Evolutionary conservation across 1,139 yeast genomes (phyloP).

Genomic region (Candida neerlandica): DNA sequence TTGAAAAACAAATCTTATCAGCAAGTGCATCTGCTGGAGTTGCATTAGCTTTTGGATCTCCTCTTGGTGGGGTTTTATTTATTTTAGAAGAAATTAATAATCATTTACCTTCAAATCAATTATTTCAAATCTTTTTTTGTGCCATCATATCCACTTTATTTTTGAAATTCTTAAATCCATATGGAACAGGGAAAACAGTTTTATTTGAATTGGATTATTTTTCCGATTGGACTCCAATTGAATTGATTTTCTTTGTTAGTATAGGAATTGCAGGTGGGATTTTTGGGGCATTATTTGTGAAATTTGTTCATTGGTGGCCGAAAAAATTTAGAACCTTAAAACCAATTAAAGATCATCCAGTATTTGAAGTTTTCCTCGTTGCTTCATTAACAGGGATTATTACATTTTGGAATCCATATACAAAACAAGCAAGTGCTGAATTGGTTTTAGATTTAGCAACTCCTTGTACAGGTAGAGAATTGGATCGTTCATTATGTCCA

Average conservation of each 20-base stretch:
- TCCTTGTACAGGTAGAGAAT: slow-evolving; percentile 39
- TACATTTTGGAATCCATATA: slow-evolving; percentile 55
- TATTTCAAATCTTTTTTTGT: slow-evolving; percentile 62
- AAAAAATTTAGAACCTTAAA: slow-evolving; percentile 37
- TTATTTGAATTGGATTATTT: slow-evolving; percentile 57
- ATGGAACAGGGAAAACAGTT: slow-evolving; percentile 65
- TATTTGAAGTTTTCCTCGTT: slow-evolving; percentile 50
- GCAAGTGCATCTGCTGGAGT: slow-evolving; percentile 74
- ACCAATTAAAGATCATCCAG: slow-evolving; percentile 43
- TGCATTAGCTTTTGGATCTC: slow-evolving; percentile 71
- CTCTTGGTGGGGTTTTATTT: slow-evolving; percentile 69
- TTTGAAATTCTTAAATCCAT: slow-evolving; percentile 59
- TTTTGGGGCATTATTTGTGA: slow-evolving; percentile 58
- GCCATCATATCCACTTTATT: slow-evolving; percentile 61
- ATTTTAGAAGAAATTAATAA: slow-evolving; percentile 67
- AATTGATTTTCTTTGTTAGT: slow-evolving; percentile 48
- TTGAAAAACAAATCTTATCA: slow-evolving; percentile 59
- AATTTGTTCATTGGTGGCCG: slow-evolving; percentile 55
- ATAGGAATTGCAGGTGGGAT: slow-evolving; percentile 62
- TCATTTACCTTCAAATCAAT: slow-evolving; percentile 58
- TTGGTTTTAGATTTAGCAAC: slow-evolving; percentile 55
- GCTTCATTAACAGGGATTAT: slow-evolving; percentile 52
- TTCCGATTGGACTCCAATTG: slow-evolving; percentile 57
- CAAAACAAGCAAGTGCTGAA: slow-evolving; percentile 57
- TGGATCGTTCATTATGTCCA: slow-evolving; percentile 47